These are phyloP conservation scores for Oemleria cerasiformis DNA, from an alignment of 306 rosid genomes.

Conservation along the genomic window DNA sequence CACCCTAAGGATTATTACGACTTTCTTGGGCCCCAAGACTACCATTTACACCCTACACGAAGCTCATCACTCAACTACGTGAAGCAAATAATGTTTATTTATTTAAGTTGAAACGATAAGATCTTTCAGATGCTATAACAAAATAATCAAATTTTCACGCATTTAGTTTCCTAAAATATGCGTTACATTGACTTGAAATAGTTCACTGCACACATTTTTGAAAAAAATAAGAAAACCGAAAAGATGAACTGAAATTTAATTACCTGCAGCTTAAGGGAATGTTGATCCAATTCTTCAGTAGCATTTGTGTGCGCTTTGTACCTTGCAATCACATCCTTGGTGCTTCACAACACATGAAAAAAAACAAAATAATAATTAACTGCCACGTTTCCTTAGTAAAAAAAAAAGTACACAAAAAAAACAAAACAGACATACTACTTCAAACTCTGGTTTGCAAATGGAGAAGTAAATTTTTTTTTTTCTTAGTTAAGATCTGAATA, in stretches of 20 bases:
- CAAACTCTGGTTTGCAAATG: no score
- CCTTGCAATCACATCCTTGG: conserved; percentile 33
- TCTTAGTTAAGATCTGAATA: no score
- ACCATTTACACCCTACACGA: no score
- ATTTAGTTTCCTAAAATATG: no score
- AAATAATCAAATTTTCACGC: no score
- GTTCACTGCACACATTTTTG: not conserved
- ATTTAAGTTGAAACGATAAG: not conserved
- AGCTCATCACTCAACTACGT: no score
- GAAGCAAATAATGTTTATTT: no score
- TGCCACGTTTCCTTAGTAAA: not conserved
- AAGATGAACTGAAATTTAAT: not conserved
- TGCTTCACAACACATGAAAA: conserved; percentile 19
- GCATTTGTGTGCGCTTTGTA: conserved; percentile 17
- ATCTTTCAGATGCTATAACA: not conserved
- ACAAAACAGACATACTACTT: no score
- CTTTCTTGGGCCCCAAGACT: no score
- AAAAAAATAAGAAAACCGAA: no score
- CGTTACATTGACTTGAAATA: not conserved
- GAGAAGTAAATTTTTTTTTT: no score
- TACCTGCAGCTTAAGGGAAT: conserved; percentile 38
- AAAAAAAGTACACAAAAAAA: not conserved
- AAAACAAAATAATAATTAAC: not conserved
- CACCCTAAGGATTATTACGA: no score
- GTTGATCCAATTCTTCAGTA: conserved; percentile 16